A percentile compares a stretch with the other conserved stretches of the same genome.
Conservation (phyloP, 2,329 filamentous ascomycete genomes). For the Curvularia sp. region DNA sequence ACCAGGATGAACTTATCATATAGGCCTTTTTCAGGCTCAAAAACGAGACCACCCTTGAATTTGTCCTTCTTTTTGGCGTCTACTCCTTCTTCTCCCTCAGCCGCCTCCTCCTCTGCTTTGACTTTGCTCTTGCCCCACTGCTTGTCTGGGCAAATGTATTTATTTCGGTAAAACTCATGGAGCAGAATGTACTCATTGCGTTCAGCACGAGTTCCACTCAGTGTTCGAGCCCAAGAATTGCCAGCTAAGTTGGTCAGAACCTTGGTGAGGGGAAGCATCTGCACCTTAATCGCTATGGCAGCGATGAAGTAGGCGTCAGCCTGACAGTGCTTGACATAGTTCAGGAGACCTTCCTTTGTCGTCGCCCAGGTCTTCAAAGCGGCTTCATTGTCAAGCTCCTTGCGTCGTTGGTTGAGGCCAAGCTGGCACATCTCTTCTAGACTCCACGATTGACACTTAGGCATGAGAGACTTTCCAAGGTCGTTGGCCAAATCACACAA, state of each 20-base stretch:
- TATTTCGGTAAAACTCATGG: constrained; percentile 94
- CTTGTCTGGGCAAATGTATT: constrained; percentile 98
- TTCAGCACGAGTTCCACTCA: constrained; percentile 94
- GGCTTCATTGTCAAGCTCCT: constrained; percentile 86
- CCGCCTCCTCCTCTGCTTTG: constrained; percentile 74
- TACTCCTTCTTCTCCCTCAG: constrained; percentile 70
- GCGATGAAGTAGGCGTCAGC: constrained; percentile 96
- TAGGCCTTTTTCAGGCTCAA: constrained; percentile 95
- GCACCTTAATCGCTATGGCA: constrained; percentile 84
- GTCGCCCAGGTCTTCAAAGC: constrained; percentile 87
- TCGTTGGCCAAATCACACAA: constrained; percentile 96
- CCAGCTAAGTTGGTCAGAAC: constrained; percentile 95
- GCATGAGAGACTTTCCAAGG: constrained; percentile 95
- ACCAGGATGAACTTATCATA: constrained; percentile 99
- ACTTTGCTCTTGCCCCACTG: constrained; percentile 78
- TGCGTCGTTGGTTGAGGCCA: constrained; percentile 78
- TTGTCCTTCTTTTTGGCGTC: constrained; percentile 98
- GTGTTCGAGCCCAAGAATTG: constrained; percentile 96
- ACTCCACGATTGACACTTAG: constrained; percentile 97
- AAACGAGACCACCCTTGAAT: constrained; percentile 97
- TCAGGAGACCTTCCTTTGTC: constrained; percentile 84
- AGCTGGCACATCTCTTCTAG: constrained; percentile 96
- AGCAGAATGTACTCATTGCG: constrained; percentile 99
- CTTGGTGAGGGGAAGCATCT: constrained; percentile 92
- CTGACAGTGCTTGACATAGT: constrained; percentile 93